Percentiles rank a stretch among this genome's conserved stretches.
Conservation (phyloP, 2,329 filamentous ascomycete genomes). For the Teratosphaeria gauchensis region DNA sequence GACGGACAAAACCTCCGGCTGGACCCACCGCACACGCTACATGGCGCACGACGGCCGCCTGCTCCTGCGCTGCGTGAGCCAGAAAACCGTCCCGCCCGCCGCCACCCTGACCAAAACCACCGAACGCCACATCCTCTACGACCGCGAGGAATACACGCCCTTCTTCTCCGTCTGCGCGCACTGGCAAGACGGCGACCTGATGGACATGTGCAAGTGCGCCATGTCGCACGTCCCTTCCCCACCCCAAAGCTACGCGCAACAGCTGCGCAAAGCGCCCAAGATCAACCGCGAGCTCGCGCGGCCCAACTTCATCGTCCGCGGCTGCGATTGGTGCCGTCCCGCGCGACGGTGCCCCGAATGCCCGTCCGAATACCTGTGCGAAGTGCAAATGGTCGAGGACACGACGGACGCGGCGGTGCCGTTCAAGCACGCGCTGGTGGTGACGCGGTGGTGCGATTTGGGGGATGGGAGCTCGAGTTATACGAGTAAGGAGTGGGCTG, state of each 20-base stretch:
- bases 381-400: slow-evolving; percentile 51
- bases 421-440: slow-evolving; percentile 52
- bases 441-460: slow-evolving; percentile 54
- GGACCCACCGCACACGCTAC: slow-evolving; percentile 48
- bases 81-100: slow-evolving; percentile 42
- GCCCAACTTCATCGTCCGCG: slow-evolving; percentile 37
- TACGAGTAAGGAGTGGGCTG: slow-evolving; percentile 44
- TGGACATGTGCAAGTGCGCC: slow-evolving; percentile 52
- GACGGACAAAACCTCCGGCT: slow-evolving; percentile 41
- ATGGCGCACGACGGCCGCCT: slow-evolving; percentile 44
- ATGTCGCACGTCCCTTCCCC: slow-evolving; percentile 46
- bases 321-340: slow-evolving; percentile 48
- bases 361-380: slow-evolving; percentile 53
- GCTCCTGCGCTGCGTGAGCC: slow-evolving; percentile 49
- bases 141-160: slow-evolving; percentile 50
- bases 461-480: slow-evolving; percentile 44
- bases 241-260: slow-evolving; percentile 34
- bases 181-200: slow-evolving; percentile 53
- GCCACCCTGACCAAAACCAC: slow-evolving; percentile 39
- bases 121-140: slow-evolving; percentile 49
- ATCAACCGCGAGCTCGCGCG: slow-evolving; percentile 22
- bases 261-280: slow-evolving; percentile 32
- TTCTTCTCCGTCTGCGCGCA: slow-evolving; percentile 55
- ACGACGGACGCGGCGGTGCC: slow-evolving; percentile 29
- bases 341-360: slow-evolving; percentile 54